phyloP scores from a whole-genome alignment of 2,329 filamentous ascomycete genomes.

The Trichoderma semiorbis region DNA sequence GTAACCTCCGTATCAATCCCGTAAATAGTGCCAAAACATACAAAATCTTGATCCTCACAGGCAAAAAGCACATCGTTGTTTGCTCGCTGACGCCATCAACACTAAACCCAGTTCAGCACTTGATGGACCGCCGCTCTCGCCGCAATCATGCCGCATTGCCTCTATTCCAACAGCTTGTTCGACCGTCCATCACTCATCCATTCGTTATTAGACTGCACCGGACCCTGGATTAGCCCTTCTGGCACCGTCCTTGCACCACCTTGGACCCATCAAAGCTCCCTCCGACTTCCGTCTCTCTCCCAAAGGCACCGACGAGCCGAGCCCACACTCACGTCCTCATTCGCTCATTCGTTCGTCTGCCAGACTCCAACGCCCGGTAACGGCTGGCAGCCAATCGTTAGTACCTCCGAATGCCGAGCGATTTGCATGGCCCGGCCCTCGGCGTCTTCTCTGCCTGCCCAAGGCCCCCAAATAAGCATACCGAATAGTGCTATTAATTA shows the following conservation, averaged over 20 bases:
- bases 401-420: slow-evolving; percentile 17
- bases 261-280: not conserved
- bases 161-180: not conserved
- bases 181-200: not conserved
- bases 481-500: not conserved
- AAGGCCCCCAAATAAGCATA: slow-evolving; percentile 5
- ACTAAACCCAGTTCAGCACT: slow-evolving; percentile 13
- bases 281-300: slow-evolving; percentile 18
- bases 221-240: slow-evolving; percentile 4
- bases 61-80: not conserved
- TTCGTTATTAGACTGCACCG: not conserved
- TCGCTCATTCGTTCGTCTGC: not conserved
- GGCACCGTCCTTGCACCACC: not conserved
- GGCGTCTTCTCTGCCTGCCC: not conserved
- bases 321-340: not conserved
- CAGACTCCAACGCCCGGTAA: not conserved
- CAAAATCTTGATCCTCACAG: not conserved
- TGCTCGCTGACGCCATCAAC: slow-evolving; percentile 14
- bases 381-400: slow-evolving; percentile 1
- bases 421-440: not conserved
- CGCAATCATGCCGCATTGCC: slow-evolving; percentile 9
- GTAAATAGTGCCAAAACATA: not conserved
- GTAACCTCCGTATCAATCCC: not conserved
- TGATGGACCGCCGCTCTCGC: slow-evolving; percentile 8
- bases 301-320: slow-evolving; percentile 13